Evolutionary conservation across 73 alveolate genomes (phyloP).

Genomic region (Uronychia binucleata): DNA sequence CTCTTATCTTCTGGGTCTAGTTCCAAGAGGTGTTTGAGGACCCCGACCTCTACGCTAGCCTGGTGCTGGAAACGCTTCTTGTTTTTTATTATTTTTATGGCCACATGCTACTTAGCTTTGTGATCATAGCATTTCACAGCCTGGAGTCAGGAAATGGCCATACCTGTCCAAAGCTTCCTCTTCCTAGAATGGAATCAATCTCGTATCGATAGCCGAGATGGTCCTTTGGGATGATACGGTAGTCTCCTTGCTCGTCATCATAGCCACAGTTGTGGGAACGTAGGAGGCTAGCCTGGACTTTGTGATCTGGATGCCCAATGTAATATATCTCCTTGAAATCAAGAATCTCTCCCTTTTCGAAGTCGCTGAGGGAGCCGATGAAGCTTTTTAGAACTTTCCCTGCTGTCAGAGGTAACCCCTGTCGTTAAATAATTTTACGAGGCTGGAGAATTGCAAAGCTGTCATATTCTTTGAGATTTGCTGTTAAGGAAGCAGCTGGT

Average conservation of each 20-base stretch:
- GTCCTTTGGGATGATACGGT: constrained; percentile 73
- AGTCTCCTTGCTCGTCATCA: constrained; percentile 94
- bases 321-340: constrained; percentile 70
- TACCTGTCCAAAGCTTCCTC: constrained; percentile 50
- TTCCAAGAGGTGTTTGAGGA: constrained; percentile 46
- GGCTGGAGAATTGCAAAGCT: no score
- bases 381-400: constrained; percentile 71
- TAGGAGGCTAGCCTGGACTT: constrained; percentile 37
- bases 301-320: constrained; percentile 40
- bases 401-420: constrained; percentile 55
- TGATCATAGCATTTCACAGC: constrained; percentile 67
- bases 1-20: constrained; percentile 47
- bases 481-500: no score
- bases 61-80: constrained; percentile 65
- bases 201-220: constrained; percentile 95
- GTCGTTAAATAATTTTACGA: no score
- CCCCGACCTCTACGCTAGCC: constrained; percentile 81
- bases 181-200: constrained; percentile 45
- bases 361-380: constrained; percentile 53
- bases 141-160: neutral
- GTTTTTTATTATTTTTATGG: constrained; percentile 54
- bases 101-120: constrained; percentile 38
- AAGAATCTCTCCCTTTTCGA: constrained; percentile 76
- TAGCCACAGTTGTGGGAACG: constrained; percentile 47
- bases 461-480: no score